Conservation (phyloP, 345 rosid species). For the Lagerstroemia speciosa region DNA sequence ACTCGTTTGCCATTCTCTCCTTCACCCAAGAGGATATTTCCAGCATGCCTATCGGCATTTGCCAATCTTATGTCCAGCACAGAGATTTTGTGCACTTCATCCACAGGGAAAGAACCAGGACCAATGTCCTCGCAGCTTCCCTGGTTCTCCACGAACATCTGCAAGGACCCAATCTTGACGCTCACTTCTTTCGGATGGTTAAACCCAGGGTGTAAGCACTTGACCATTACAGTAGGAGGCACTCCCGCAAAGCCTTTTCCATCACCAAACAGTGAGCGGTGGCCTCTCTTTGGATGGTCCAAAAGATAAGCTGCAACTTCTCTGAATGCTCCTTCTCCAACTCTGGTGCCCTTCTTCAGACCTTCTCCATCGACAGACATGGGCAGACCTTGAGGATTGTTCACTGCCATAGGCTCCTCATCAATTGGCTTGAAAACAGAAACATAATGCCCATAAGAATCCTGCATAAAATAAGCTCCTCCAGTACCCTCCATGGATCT, state of each 20-base stretch:
- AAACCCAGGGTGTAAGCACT: constrained; percentile 29
- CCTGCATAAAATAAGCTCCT: constrained; percentile 40
- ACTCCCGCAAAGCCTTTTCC: constrained; percentile 34
- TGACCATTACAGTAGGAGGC: constrained; percentile 25
- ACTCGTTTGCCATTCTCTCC: constrained; percentile 16
- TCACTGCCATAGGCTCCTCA: constrained; percentile 37
- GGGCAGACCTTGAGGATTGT: constrained; percentile 32
- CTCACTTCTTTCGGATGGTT: constrained; percentile 20
- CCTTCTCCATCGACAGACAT: constrained; percentile 30
- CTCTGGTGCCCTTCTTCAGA: constrained; percentile 35
- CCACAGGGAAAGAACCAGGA: constrained; percentile 30
- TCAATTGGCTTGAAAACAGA: constrained; percentile 44
- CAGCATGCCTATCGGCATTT: constrained; percentile 42
- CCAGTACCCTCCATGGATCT: constrained; percentile 38
- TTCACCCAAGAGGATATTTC: constrained; percentile 26
- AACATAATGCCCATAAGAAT: constrained; percentile 22
- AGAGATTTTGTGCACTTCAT: constrained; percentile 38
- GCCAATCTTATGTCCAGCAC: constrained; percentile 38
- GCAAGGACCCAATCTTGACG: constrained; percentile 37
- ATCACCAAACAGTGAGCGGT: constrained; percentile 12
- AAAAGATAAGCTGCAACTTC: constrained; percentile 39
- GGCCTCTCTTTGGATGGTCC: constrained; percentile 32
- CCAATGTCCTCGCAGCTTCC: constrained; percentile 47
- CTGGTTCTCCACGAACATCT: constrained; percentile 26
- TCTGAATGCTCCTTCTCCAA: constrained; percentile 40